Evolutionary conservation across 2,329 filamentous ascomycete species (phyloP), one percentile per base, ranked within the genome.

Genomic region (Parasarocladium wereldwijsianum): DNA sequence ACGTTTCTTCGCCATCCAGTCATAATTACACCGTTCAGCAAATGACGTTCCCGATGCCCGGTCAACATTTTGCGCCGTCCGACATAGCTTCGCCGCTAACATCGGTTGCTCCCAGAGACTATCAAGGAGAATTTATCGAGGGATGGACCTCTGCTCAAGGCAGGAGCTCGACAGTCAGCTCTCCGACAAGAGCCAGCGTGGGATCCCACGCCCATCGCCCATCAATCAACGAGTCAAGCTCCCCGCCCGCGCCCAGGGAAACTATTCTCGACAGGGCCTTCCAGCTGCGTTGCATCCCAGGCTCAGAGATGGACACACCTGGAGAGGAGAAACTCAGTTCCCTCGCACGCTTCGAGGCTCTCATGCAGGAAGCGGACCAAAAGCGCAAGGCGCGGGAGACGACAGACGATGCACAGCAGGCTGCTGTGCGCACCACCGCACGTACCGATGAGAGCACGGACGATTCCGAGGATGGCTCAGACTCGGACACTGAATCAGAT

Each of bases 251-350:
- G 1, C 66, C 66, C 3, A 60, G 72, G 11, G 72, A 78, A 47
- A 76, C 73, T 0, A 77, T 78, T 30, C 48, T 77, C n/a, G 73
- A 78, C 43, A 55, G 73, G 22, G 73, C 73, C 0, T 77, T 78
- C 40, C 69, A 74, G 40, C 50, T 77, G 50, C 60, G 66, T 7
- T 70, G 57, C 34, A 74, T 77, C 19, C 72, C 72, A 11, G 72
- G 72, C 5, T 67, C 66, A 3, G 69, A 72, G 8, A 51, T 53
- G 6, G 56, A 64, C 29, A 40, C 60, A 3, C 60, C 64, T 1
- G 70, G 70, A 4, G 69, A 74, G 36, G 70, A 75, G 39, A 73
- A 75, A 34, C 52, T 76, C 11, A 76, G 64, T 38, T 77, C 72
- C 1, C 56, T 77, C 18, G 73, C 71, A 8, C 60, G 70, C 14